A percentile compares a stretch with the other conserved stretches of the same genome.
Evolutionary conservation across 768 basidiomycete genomes (phyloP).

Genomic region (Boletus vinaceobasis): DNA sequence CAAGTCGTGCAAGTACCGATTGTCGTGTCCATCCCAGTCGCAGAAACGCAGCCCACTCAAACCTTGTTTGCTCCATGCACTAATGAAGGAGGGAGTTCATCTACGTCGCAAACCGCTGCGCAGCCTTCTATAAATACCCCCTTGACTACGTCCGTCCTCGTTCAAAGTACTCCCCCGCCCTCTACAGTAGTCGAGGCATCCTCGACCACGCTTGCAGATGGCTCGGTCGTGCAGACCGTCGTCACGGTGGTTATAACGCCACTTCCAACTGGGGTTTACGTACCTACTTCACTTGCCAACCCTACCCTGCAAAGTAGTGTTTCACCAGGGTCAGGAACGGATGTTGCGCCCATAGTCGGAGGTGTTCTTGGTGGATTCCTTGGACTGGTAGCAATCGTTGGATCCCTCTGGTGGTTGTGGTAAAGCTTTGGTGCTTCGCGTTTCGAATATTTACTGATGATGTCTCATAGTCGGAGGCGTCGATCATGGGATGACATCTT

Average conservation of each 20-base stretch:
- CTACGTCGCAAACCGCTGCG: conserved; percentile 7
- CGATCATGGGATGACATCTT: conserved; percentile 51
- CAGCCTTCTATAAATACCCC: conserved; percentile 8
- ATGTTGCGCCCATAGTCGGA: conserved; percentile 49
- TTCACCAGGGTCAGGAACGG: conserved; percentile 21
- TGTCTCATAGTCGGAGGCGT: conserved; percentile 39
- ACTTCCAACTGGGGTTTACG: conserved; percentile 31
- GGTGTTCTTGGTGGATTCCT: conserved; percentile 55
- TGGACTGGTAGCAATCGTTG: conserved; percentile 44
- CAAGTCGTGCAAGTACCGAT: conserved; percentile 41
- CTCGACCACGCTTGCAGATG: conserved; percentile 40
- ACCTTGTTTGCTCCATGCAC: conserved; percentile 45
- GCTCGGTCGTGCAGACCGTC: conserved; percentile 35
- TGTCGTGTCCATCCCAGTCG: conserved; percentile 34
- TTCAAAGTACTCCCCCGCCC: conserved; percentile 32
- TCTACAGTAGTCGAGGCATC: conserved; percentile 29
- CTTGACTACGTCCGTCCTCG: conserved; percentile 23
- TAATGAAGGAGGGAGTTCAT: conserved; percentile 14
- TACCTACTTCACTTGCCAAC: conserved; percentile 12
- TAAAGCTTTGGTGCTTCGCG: conserved; percentile 25
- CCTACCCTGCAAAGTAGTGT: conserved; percentile 16
- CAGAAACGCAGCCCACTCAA: conserved; percentile 26
- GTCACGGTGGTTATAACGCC: conserved; percentile 38
- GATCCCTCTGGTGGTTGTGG: conserved; percentile 50
- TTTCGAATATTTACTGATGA: conserved; percentile 9